Evolutionary conservation across 2,329 filamentous ascomycete species (phyloP), one percentile per base, ranked within the genome.

Genomic region (Juglanconis oblonga): DNA sequence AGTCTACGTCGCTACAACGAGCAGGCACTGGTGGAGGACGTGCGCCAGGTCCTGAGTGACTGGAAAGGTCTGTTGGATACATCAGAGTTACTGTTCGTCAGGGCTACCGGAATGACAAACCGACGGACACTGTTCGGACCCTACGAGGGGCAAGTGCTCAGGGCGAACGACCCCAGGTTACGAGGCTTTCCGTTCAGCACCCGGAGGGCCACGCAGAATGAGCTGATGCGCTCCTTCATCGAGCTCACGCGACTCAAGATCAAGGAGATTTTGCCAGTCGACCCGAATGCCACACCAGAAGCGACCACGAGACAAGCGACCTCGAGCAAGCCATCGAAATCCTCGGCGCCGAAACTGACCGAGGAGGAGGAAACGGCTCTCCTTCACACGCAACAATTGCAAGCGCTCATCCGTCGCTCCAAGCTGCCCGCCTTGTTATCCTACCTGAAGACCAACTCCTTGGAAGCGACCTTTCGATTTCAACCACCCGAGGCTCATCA

Each of bases 151-250:
- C 92, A 97, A 70, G 87, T 97, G 1, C 75, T 99, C 57, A 86
- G 82, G 60, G 83, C 87, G 10, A 91, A 92, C 62, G 95, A 99
- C 69, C 79, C 87, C 1, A 82, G 95, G 40, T 81, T 97, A 68
- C 84, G 95, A 58, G 89, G 91, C 0, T 97, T 99, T 64, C 95
- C 95, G 0, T 99, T 99, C 73, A 97, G 84, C 72, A 99, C 95
- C 8, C 85, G 92, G 11, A 83, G 95, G 59, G 92, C 95, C 0
- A 99, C 95, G 0, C 93, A 98, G 70, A 91, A 89, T 52, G 95
- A 99, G 73, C 86, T 99, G 0, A 95, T 98, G 89, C 86, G 94
- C 44, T 90, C 90, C 1, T 99, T 97, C 68, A 90, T 96, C 64
- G 95, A 99, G 76, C 82, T 99, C 36, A 99, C 95, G 0, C 82